Evolutionary conservation across 164 flowering plant species (phyloP).

Genomic region (Sextonia rubra): DNA sequence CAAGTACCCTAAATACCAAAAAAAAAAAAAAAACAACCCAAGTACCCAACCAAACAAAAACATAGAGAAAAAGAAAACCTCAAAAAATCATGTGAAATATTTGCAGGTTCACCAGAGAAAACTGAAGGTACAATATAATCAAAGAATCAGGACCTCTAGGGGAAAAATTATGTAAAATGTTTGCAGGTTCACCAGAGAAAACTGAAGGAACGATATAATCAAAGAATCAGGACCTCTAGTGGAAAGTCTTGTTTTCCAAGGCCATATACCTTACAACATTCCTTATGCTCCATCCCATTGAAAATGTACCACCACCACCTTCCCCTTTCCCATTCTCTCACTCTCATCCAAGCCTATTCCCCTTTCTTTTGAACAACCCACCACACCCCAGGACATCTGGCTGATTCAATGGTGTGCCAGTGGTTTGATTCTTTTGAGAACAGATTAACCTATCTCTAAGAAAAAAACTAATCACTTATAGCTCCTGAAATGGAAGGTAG

Average conservation of each 20-base stretch:
- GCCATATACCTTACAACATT: too few species aligned
- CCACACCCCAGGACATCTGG: neutral
- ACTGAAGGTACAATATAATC: neutral
- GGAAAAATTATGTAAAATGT: too few species aligned
- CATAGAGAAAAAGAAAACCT: neutral
- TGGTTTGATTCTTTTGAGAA: too few species aligned
- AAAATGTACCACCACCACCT: neutral
- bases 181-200: too few species aligned
- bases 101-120: neutral
- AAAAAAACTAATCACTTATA: too few species aligned
- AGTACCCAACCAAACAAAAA: too few species aligned
- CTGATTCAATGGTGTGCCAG: neutral
- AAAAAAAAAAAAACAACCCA: too few species aligned
- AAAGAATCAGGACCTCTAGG: neutral
- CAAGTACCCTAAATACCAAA: neutral
- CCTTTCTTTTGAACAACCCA: neutral
- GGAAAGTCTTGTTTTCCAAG: neutral
- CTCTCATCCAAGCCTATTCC: conserved; percentile 1
- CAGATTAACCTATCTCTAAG: too few species aligned
- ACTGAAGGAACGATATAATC: too few species aligned
- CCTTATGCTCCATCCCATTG: too few species aligned
- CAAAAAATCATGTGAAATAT: neutral
- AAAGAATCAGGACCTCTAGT: too few species aligned
- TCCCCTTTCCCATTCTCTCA: neutral
- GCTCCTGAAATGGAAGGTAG: too few species aligned